Conservation (phyloP, 345 rosid species). For the Pistacia vera region DNA sequence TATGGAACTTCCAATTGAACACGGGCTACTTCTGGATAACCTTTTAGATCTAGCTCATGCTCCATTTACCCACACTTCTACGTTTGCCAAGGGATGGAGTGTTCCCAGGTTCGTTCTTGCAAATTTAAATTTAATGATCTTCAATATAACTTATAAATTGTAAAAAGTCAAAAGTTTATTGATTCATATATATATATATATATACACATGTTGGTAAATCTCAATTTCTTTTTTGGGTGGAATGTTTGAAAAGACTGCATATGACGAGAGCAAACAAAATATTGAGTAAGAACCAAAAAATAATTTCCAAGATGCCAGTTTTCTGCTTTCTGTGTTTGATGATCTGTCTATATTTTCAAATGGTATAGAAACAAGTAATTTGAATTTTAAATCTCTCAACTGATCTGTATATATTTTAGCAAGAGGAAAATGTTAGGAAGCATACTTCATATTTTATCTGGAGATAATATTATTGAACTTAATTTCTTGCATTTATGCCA, state of each 20-base stretch:
- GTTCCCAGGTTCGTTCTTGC: constrained; percentile 76
- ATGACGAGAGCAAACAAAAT: background rate
- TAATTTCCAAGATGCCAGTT: background rate
- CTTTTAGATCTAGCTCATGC: constrained; percentile 98
- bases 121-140: constrained; percentile 1
- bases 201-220: background rate
- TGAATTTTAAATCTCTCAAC: background rate
- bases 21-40: constrained; percentile 92
- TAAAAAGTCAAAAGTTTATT: too few relatives aligned
- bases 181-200: too few relatives aligned
- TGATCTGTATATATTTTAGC: background rate
- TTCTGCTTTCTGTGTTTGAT: background rate
- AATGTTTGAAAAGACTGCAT: background rate
- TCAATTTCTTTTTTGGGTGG: background rate
- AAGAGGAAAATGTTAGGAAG: background rate
- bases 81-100: constrained; percentile 98
- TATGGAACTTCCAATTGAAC: constrained; percentile 99
- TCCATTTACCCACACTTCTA: constrained; percentile 95
- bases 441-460: background rate
- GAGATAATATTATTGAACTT: background rate
- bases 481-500: background rate
- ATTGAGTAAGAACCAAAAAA: background rate
- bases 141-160: background rate
- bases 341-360: background rate
- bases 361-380: background rate